These are phyloP conservation scores for Cyclocybe aegerita DNA, from an alignment of 768 basidiomycete genomes.

Conservation along the genomic window DNA sequence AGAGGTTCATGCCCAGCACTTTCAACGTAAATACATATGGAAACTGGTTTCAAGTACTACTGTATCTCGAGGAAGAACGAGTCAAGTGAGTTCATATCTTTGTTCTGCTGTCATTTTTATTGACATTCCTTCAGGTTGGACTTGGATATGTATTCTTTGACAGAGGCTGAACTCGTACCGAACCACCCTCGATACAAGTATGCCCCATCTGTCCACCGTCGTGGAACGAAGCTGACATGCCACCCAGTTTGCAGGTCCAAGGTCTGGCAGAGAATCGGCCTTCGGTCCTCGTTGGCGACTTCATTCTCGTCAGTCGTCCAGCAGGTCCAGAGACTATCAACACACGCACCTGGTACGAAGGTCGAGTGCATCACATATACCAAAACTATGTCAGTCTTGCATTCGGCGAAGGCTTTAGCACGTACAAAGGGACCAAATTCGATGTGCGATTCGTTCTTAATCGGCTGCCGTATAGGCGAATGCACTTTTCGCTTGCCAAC, in stretches of 20 bases:
- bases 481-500: slow-evolving; percentile 52
- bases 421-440: slow-evolving; percentile 37
- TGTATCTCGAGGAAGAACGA: slow-evolving; percentile 52
- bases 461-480: slow-evolving; percentile 49
- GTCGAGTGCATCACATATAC: slow-evolving; percentile 49
- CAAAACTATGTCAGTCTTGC: slow-evolving; percentile 41
- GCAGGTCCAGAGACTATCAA: slow-evolving; percentile 19
- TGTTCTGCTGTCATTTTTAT: slow-evolving; percentile 4
- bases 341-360: slow-evolving; percentile 34
- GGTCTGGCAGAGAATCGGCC: slow-evolving; percentile 61
- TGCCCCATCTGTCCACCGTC: slow-evolving; percentile 10
- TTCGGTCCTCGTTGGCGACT: slow-evolving; percentile 55
- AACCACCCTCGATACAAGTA: slow-evolving; percentile 45
- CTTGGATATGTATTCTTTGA: slow-evolving; percentile 35
- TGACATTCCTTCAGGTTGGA: slow-evolving; percentile 29
- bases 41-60: slow-evolving; percentile 40
- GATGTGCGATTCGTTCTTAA: slow-evolving; percentile 59
- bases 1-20: slow-evolving; percentile 32
- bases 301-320: slow-evolving; percentile 32
- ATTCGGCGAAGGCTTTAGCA: slow-evolving; percentile 46
- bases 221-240: not conserved
- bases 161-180: slow-evolving; percentile 31
- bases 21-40: slow-evolving; percentile 41
- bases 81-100: slow-evolving; percentile 32
- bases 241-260: slow-evolving; percentile 45